Conservation (phyloP, 805 yeast genomes). For the Wickerhamomyces hampshirensis region DNA sequence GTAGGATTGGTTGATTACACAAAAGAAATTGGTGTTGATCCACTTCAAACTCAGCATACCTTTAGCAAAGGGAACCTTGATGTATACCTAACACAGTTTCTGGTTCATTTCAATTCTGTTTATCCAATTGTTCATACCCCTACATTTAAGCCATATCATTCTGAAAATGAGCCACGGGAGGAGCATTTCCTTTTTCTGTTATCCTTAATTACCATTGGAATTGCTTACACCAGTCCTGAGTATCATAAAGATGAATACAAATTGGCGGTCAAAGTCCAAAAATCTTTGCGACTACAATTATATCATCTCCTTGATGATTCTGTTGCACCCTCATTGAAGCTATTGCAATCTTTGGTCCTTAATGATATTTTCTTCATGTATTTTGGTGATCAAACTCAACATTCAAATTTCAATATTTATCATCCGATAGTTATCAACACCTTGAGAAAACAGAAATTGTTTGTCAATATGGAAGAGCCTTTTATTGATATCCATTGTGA, state of each 20-base stretch:
- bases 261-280: constrained; percentile 19
- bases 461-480: constrained; percentile 12
- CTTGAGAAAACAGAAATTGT: constrained; percentile 17
- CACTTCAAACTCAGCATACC: constrained; percentile 3
- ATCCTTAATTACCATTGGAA: constrained; percentile 18
- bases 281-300: constrained; percentile 13
- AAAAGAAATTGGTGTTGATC: background rate
- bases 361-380: constrained; percentile 23
- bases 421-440: constrained; percentile 22
- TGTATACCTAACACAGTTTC: constrained; percentile 26
- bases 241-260: constrained; percentile 6
- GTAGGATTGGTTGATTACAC: constrained; percentile 1
- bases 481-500: constrained; percentile 1
- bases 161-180: constrained; percentile 1
- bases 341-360: constrained; percentile 24
- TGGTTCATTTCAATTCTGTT: constrained; percentile 32
- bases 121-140: constrained; percentile 38
- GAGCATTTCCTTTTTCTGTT: constrained; percentile 13
- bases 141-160: constrained; percentile 22
- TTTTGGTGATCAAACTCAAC: constrained; percentile 21
- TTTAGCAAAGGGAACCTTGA: too few relatives aligned
- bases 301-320: constrained; percentile 11
- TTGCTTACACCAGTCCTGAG: constrained; percentile 17
- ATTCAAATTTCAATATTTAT: constrained; percentile 15
- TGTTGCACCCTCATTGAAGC: constrained; percentile 14